These are phyloP conservation scores for Podospora comata DNA, from an alignment of 495 filamentous ascomycete genomes.

Conservation along the genomic window DNA sequence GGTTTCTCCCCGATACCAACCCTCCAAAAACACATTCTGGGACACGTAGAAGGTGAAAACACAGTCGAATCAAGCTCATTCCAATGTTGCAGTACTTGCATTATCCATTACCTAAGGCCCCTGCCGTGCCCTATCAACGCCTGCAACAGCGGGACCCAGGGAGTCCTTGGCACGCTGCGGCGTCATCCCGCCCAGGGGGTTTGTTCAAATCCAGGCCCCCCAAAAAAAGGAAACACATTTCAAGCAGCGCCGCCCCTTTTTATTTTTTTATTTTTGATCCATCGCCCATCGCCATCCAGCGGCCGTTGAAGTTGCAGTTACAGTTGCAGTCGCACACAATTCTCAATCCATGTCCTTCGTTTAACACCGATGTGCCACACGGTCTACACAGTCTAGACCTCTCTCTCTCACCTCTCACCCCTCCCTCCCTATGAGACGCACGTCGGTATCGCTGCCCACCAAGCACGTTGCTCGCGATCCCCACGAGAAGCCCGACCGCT, in stretches of 20 bases:
- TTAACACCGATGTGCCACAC: background rate
- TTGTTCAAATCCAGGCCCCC: background rate
- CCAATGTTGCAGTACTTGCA: background rate
- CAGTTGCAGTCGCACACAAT: background rate
- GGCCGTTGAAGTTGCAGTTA: background rate
- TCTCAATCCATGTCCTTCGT: slow-evolving; percentile 21
- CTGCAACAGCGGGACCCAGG: slow-evolving; percentile 9
- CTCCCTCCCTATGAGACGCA: slow-evolving; percentile 50
- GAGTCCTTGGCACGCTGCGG: slow-evolving; percentile 8
- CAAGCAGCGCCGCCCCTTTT: background rate
- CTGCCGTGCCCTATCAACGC: slow-evolving; percentile 11
- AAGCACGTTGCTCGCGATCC: slow-evolving; percentile 55
- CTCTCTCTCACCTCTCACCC: background rate
- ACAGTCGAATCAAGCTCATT: background rate
- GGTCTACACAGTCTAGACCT: background rate
- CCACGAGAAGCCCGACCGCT: slow-evolving; percentile 56
- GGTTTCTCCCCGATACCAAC: background rate
- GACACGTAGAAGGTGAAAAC: slow-evolving; percentile 2
- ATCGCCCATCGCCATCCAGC: slow-evolving; percentile 2
- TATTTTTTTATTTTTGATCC: background rate
- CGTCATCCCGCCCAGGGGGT: slow-evolving; percentile 14
- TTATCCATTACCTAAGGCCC: slow-evolving; percentile 12
- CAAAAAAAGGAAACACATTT: slow-evolving; percentile 15
- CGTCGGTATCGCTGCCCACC: slow-evolving; percentile 57
- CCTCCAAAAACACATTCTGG: background rate